Evolutionary conservation across 345 rosid genomes (phyloP).

Genomic region (Bretschneidera sinensis): DNA sequence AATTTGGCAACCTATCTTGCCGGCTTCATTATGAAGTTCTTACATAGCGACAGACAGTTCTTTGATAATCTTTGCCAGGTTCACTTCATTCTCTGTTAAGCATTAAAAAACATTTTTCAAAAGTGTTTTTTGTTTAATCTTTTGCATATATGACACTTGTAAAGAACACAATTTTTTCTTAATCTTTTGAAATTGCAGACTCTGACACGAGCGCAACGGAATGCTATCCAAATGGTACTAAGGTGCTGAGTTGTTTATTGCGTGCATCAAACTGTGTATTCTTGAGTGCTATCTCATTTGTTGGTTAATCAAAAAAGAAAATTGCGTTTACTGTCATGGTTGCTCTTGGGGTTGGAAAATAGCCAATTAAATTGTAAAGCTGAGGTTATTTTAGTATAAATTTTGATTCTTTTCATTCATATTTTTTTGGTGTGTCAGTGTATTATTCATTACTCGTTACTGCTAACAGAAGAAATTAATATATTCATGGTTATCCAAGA

Average conservation of each 20-base stretch:
- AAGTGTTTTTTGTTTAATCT: neutral
- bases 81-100: conserved; percentile 9
- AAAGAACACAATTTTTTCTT: too few species aligned
- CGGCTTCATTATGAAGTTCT: conserved; percentile 60
- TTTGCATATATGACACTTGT: neutral
- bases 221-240: conserved; percentile 44
- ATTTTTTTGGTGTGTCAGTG: too few species aligned
- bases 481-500: too few species aligned
- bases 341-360: neutral
- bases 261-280: too few species aligned
- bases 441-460: too few species aligned
- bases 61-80: conserved; percentile 77
- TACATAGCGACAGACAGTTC: conserved; percentile 38
- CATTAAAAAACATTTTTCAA: conserved; percentile 1
- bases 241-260: conserved; percentile 29
- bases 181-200: conserved; percentile 39
- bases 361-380: too few species aligned
- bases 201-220: conserved; percentile 44
- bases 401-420: too few species aligned
- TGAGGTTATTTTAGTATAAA: too few species aligned
- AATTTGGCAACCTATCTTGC: conserved; percentile 63
- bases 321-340: too few species aligned
- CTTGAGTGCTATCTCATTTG: too few species aligned
- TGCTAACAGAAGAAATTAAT: too few species aligned
- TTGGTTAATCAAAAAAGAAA: too few species aligned